Evolutionary conservation across 2,329 filamentous ascomycete species (phyloP).

Genomic region (Aspergillus jensenii): DNA sequence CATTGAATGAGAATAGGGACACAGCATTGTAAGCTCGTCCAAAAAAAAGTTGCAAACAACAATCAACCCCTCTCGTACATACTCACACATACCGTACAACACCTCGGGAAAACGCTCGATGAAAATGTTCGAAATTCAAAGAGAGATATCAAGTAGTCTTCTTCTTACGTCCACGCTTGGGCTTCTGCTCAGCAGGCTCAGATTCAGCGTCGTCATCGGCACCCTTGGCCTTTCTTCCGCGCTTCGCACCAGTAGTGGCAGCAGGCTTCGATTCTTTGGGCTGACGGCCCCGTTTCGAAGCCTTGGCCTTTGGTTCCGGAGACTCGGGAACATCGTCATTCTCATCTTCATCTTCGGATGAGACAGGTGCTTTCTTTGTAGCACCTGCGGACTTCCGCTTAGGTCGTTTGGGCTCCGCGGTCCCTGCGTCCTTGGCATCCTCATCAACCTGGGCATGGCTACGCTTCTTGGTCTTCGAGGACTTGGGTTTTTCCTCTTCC

Average conservation of each 20-base stretch:
- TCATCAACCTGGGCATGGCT: background rate
- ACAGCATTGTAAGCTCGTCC: background rate
- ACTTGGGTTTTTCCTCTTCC: slow-evolving; percentile 18
- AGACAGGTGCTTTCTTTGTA: slow-evolving; percentile 12
- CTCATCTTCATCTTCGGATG: background rate
- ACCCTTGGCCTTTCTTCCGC: slow-evolving; percentile 10
- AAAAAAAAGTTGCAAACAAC: background rate
- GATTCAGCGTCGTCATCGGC: slow-evolving; percentile 16
- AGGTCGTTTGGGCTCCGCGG: slow-evolving; percentile 18
- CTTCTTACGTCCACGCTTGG: slow-evolving; percentile 27
- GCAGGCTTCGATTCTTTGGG: slow-evolving; percentile 13
- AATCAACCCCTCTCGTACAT: background rate
- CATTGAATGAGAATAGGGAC: background rate
- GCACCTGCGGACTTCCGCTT: slow-evolving; percentile 5
- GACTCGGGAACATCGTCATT: slow-evolving; percentile 11
- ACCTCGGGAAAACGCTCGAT: background rate
- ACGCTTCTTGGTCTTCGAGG: slow-evolving; percentile 13
- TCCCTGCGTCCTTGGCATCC: slow-evolving; percentile 10
- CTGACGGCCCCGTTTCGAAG: slow-evolving; percentile 22
- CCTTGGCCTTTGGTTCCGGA: slow-evolving; percentile 17
- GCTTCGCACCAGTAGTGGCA: slow-evolving; percentile 9
- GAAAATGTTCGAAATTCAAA: background rate
- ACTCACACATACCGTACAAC: background rate
- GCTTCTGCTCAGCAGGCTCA: slow-evolving; percentile 20
- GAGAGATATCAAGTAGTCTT: slow-evolving; percentile 12